Conservation (phyloP, 805 yeast species). For the Candida anglica region DNA sequence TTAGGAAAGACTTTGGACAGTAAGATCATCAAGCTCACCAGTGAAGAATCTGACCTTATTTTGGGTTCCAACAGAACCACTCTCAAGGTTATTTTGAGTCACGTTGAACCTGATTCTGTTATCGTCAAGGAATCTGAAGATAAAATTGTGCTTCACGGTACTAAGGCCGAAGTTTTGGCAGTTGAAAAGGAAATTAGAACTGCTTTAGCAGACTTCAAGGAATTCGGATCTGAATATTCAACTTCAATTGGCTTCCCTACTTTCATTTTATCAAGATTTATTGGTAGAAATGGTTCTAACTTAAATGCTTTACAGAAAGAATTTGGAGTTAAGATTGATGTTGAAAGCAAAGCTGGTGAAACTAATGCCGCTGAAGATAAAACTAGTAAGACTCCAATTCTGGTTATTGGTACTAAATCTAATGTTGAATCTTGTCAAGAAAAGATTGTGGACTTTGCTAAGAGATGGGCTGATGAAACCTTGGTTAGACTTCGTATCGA, state of each 20-base stretch:
- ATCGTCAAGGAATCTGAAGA: conserved; percentile 44
- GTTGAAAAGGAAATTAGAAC: conserved; percentile 50
- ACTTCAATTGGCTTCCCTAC: conserved; percentile 61
- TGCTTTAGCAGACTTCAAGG: conserved; percentile 53
- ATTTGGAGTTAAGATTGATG: conserved; percentile 73
- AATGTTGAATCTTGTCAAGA: conserved; percentile 71
- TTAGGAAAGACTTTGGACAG: conserved; percentile 52
- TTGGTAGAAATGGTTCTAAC: conserved; percentile 85
- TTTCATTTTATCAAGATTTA: conserved; percentile 66
- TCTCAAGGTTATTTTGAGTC: conserved; percentile 39
- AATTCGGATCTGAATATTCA: conserved; percentile 41
- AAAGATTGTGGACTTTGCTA: conserved; percentile 54
- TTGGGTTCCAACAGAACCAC: conserved; percentile 62
- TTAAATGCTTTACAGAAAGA: conserved; percentile 66
- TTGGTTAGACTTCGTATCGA: conserved; percentile 67
- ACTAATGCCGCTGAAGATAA: conserved; percentile 23
- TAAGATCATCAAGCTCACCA: conserved; percentile 47
- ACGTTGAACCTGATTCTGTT: conserved; percentile 36
- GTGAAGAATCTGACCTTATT: conserved; percentile 51
- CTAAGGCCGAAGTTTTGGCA: conserved; percentile 54
- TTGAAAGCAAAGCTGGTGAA: conserved; percentile 47
- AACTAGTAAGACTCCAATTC: conserved; percentile 42
- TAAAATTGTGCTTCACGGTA: conserved; percentile 67
- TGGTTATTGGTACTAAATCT: conserved; percentile 71
- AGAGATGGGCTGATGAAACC: conserved; percentile 79